These are phyloP conservation scores for Nepenthes mirabilis DNA, from an alignment of 148 eudicot species.

Conservation along the genomic window DNA sequence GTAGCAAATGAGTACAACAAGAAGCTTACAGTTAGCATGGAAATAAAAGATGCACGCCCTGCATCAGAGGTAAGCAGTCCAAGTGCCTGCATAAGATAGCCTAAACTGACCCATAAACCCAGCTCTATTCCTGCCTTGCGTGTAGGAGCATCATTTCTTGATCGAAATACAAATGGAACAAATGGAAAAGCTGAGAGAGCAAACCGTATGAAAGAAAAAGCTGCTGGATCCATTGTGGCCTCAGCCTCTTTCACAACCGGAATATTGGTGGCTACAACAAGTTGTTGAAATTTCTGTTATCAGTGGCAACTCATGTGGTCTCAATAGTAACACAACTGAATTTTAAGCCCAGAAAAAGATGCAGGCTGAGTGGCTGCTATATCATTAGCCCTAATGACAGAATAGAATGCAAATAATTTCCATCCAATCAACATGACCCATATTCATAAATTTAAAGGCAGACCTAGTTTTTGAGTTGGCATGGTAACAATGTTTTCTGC, in stretches of 20 bases:
- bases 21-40: constrained; percentile 55
- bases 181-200: constrained; percentile 42
- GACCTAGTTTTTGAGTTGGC: no score
- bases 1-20: background rate
- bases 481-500: no score
- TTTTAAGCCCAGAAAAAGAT: no score
- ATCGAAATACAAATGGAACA: constrained; percentile 41
- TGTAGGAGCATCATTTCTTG: constrained; percentile 33
- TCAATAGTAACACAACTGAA: no score
- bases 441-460: no score
- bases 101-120: constrained; percentile 72
- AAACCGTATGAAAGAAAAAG: constrained; percentile 53
- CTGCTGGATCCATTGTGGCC: constrained; percentile 44
- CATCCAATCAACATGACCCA: no score
- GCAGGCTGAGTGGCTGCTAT: no score
- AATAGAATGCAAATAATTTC: no score
- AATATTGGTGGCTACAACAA: constrained; percentile 49
- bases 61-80: constrained; percentile 72
- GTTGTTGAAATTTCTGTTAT: background rate
- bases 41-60: constrained; percentile 62
- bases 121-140: constrained; percentile 51
- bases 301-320: background rate
- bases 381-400: no score
- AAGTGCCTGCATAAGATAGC: constrained; percentile 59
- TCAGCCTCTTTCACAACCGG: constrained; percentile 65